Conservation (phyloP, 805 yeast genomes). For the Teunomyces cretensis region DNA sequence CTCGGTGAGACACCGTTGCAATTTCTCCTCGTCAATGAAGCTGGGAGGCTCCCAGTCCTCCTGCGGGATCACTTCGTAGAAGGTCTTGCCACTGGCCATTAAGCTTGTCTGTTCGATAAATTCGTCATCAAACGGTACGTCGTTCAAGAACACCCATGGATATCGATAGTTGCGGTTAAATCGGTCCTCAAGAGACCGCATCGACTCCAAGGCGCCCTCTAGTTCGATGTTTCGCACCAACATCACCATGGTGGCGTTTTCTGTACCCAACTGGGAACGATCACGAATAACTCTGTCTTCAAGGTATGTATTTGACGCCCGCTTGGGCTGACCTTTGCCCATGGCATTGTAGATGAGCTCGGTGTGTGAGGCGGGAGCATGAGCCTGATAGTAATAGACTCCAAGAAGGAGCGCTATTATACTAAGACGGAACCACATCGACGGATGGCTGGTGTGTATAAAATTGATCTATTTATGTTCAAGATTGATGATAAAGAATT, state of each 20-base stretch:
- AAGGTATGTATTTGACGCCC: conserved; percentile 30
- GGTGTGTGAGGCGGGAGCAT: background rate
- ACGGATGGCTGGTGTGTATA: background rate
- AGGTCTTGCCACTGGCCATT: conserved; percentile 44
- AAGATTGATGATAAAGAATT: background rate
- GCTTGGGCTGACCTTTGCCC: conserved; percentile 19
- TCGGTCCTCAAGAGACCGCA: conserved; percentile 44
- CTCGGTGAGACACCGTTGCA: conserved; percentile 23
- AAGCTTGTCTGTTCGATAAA: conserved; percentile 43
- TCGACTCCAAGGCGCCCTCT: conserved; percentile 58
- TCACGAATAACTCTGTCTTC: conserved; percentile 21
- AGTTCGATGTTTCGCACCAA: conserved; percentile 81
- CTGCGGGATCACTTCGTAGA: conserved; percentile 39
- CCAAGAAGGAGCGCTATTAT: background rate
- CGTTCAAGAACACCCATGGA: conserved; percentile 48
- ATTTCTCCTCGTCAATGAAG: conserved; percentile 29
- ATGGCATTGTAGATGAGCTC: conserved; percentile 11
- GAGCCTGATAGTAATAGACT: background rate
- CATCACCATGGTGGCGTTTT: conserved; percentile 87
- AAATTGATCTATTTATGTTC: background rate
- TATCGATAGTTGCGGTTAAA: conserved; percentile 39
- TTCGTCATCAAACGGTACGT: conserved; percentile 41
- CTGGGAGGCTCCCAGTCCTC: conserved; percentile 43
- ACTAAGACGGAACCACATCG: background rate
- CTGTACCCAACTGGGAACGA: conserved; percentile 46